Percentiles rank a stretch among this genome's conserved stretches.
Evolutionary conservation across 306 rosid genomes (phyloP).

Genomic region (Mucuna pruriens): DNA sequence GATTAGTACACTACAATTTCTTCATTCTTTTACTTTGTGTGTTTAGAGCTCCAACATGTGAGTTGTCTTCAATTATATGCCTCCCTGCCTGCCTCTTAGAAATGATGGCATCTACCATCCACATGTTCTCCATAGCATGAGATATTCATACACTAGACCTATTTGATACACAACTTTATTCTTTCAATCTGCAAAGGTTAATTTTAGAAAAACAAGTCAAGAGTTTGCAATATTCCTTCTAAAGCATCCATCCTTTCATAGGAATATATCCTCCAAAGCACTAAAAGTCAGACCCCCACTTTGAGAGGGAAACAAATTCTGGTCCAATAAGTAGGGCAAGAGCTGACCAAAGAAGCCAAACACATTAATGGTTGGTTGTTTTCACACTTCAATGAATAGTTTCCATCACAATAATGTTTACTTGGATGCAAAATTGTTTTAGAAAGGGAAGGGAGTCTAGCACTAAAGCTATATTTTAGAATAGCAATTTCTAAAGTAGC

Average conservation of each 20-base stretch:
- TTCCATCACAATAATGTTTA: constrained; percentile 12
- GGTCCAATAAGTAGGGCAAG: constrained; percentile 20
- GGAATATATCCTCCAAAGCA: constrained; percentile 29
- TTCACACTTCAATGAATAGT: constrained; percentile 17
- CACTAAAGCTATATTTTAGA: neutral
- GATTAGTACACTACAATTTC: constrained; percentile 11
- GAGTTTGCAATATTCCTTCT: constrained; percentile 15
- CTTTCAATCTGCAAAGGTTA: constrained; percentile 31
- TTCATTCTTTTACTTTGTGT: neutral
- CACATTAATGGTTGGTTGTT: neutral
- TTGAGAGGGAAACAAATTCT: constrained; percentile 8
- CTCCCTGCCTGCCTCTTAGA: constrained; percentile 20
- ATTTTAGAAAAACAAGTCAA: constrained; percentile 27
- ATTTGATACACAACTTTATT: constrained; percentile 35
- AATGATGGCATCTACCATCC: constrained; percentile 28
- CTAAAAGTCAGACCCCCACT: neutral
- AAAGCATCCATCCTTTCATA: constrained; percentile 31
- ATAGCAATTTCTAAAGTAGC: constrained; percentile 2
- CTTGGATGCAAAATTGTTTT: neutral
- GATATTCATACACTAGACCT: constrained; percentile 29
- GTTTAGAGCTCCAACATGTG: constrained; percentile 39
- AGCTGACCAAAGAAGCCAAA: constrained; percentile 26
- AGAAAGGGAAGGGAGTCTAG: neutral
- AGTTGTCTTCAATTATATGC: constrained; percentile 44
- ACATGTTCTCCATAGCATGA: constrained; percentile 27